phyloP scores from a whole-genome alignment of 1,139 yeast species.

The Yamadazyma dendronema region DNA sequence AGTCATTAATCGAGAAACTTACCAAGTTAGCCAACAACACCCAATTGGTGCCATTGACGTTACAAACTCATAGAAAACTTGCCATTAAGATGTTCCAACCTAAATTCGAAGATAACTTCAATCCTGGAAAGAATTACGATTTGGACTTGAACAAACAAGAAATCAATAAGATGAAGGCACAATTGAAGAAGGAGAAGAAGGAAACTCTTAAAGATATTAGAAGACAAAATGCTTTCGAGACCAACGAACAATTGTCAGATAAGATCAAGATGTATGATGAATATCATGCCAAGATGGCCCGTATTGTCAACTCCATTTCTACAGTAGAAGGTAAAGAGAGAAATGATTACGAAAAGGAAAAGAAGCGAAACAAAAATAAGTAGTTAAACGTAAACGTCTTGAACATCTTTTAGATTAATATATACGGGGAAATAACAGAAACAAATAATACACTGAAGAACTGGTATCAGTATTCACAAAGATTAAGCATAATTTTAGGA shows the following conservation, averaged over 20 bases:
- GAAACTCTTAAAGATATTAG: constrained; percentile 86
- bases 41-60: constrained; percentile 68
- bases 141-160: constrained; percentile 80
- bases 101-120: constrained; percentile 91
- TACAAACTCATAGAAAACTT: constrained; percentile 84
- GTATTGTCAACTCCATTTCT: constrained; percentile 78
- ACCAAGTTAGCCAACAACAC: constrained; percentile 37
- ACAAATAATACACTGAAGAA: constrained; percentile 12
- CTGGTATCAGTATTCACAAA: too few relatives aligned
- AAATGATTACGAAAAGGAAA: constrained; percentile 87
- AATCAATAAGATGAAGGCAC: constrained; percentile 74
- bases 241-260: constrained; percentile 78
- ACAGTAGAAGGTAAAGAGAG: constrained; percentile 94
- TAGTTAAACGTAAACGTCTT: constrained; percentile 22
- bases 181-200: constrained; percentile 89
- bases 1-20: constrained; percentile 44
- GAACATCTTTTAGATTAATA: background rate
- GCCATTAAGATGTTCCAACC: constrained; percentile 88
- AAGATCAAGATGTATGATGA: constrained; percentile 73
- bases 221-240: constrained; percentile 81
- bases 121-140: constrained; percentile 93
- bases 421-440: constrained; percentile 1
- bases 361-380: constrained; percentile 53
- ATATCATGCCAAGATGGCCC: constrained; percentile 88
- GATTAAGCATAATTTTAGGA: too few relatives aligned